phyloP scores from a whole-genome alignment of 306 rosid species.

The Rosa rugosa region DNA sequence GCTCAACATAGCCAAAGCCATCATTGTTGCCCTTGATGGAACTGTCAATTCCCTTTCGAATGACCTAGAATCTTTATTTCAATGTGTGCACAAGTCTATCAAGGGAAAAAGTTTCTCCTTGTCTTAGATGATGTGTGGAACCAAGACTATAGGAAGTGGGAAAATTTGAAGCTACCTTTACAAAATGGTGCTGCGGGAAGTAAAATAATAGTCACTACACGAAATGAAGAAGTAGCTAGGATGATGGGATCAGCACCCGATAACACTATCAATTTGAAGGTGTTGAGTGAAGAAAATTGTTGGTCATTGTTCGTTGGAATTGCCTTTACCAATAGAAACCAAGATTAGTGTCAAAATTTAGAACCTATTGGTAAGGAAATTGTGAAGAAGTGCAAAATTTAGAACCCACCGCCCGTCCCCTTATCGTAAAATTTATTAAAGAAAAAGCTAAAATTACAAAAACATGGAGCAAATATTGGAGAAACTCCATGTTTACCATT shows the following conservation, averaged over 20 bases:
- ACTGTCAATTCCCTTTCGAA: background rate
- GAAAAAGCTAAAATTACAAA: too few species aligned
- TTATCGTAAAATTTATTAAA: too few species aligned
- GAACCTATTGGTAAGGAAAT: constrained; percentile 1
- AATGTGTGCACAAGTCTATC: background rate
- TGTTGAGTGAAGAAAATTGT: constrained; percentile 1
- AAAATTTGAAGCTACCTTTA: background rate
- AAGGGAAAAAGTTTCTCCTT: constrained; percentile 3
- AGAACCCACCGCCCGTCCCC: too few species aligned
- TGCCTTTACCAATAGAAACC: background rate
- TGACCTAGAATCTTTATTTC: background rate
- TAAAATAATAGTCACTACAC: constrained; percentile 12
- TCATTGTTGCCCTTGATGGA: background rate
- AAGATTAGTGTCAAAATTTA: background rate
- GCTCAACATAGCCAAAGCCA: constrained; percentile 12
- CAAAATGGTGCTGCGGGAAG: constrained; percentile 15
- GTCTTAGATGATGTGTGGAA: constrained; percentile 28
- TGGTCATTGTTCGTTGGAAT: background rate
- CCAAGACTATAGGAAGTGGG: constrained; percentile 8
- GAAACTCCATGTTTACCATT: too few species aligned
- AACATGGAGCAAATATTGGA: too few species aligned
- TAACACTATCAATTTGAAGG: background rate
- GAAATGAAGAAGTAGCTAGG: constrained; percentile 1
- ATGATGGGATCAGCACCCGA: background rate
- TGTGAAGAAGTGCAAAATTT: constrained; percentile 16